phyloP scores from a whole-genome alignment of 2,329 filamentous ascomycete genomes.

The Helotiales sp. region DNA sequence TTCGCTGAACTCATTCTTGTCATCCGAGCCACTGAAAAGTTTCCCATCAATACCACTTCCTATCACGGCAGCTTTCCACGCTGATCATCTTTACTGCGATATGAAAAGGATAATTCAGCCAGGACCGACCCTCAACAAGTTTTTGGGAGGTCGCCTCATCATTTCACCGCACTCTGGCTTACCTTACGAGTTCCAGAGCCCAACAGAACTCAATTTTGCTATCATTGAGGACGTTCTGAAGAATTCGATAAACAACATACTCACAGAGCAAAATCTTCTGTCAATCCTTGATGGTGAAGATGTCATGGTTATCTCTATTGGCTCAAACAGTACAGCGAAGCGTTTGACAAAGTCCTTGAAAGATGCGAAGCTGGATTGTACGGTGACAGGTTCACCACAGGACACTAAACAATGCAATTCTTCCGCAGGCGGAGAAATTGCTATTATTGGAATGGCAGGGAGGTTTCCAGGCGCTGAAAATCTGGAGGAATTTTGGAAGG shows the following conservation, averaged over 20 bases:
- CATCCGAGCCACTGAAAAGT: background rate
- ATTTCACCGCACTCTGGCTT: background rate
- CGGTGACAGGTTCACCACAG: background rate
- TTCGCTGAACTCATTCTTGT: background rate
- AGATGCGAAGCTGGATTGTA: background rate
- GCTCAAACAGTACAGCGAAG: background rate
- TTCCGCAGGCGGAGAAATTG: conserved; percentile 11
- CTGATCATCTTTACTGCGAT: background rate
- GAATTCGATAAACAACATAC: conserved; percentile 1
- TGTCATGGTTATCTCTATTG: background rate
- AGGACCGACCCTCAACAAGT: background rate
- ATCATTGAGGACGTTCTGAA: background rate
- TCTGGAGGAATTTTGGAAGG: conserved; percentile 74
- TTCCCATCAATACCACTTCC: background rate
- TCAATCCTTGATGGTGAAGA: background rate
- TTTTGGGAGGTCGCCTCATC: background rate
- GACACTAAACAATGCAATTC: background rate
- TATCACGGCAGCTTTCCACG: background rate
- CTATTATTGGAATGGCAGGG: conserved; percentile 79
- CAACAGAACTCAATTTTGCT: background rate
- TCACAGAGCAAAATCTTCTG: background rate
- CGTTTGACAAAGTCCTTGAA: background rate
- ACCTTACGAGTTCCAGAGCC: background rate
- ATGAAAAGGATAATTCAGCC: background rate
- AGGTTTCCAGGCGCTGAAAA: conserved; percentile 72